Percentiles rank a stretch among this genome's conserved stretches.
Conservation (phyloP, 768 basidiomycete genomes). For the Phaffia tasmanica region DNA sequence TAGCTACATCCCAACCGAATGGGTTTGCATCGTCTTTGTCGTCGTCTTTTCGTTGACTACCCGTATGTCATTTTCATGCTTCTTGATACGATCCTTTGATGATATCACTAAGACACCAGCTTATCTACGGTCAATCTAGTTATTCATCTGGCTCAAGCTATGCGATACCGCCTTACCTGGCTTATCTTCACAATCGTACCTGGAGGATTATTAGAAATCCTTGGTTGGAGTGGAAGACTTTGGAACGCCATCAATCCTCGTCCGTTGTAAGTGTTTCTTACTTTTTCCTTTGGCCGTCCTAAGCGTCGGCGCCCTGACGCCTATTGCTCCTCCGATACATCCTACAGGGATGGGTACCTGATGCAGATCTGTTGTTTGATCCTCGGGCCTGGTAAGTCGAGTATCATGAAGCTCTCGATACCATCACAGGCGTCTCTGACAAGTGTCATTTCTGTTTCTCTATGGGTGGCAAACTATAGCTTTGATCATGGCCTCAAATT, state of each 20-base stretch:
- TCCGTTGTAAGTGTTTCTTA: background rate
- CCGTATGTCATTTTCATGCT: slow-evolving; percentile 33
- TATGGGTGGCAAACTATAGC: background rate
- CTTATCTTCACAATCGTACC: slow-evolving; percentile 45
- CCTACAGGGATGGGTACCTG: background rate
- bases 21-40: slow-evolving; percentile 41
- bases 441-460: background rate
- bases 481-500: slow-evolving; percentile 45
- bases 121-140: slow-evolving; percentile 34
- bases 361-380: slow-evolving; percentile 41
- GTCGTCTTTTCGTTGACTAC: slow-evolving; percentile 37
- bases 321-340: background rate
- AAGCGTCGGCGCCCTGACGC: background rate
- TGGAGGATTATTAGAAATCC: slow-evolving; percentile 45
- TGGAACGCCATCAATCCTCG: slow-evolving; percentile 42
- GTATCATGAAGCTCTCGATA: no score
- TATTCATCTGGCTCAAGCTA: slow-evolving; percentile 44
- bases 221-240: slow-evolving; percentile 50
- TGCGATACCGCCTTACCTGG: slow-evolving; percentile 46
- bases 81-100: background rate
- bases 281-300: background rate
- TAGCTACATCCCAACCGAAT: slow-evolving; percentile 41
- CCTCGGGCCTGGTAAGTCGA: slow-evolving; percentile 41
- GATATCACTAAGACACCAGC: background rate
- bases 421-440: slow-evolving; percentile 38